A percentile compares a stretch with the other conserved stretches of the same genome.
phyloP scores from a whole-genome alignment of 768 basidiomycete species.

The Leccinum uliginosum region DNA sequence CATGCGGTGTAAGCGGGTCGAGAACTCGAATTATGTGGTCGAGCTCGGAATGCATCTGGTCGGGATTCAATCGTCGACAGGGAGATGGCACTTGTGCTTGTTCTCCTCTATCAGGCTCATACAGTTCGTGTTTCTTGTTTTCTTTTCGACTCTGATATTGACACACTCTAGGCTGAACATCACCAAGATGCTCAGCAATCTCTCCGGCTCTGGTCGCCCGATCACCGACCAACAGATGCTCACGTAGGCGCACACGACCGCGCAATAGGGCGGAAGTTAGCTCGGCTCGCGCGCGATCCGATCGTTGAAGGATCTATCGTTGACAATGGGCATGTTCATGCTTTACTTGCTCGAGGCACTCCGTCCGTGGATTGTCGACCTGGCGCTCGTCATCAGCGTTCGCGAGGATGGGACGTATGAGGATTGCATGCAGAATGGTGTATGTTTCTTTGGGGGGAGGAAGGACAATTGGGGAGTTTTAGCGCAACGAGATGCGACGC shows the following conservation, averaged over 20 bases:
- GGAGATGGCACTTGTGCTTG: constrained; percentile 87
- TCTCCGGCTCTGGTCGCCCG: constrained; percentile 70
- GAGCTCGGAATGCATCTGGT: constrained; percentile 96
- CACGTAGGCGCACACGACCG: constrained; percentile 92
- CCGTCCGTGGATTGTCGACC: too few species aligned
- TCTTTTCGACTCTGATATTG: neutral
- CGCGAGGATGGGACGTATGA: too few species aligned
- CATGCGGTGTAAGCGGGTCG: constrained; percentile 93
- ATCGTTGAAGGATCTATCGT: too few species aligned
- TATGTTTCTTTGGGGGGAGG: too few species aligned
- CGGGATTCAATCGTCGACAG: constrained; percentile 98
- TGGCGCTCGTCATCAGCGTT: too few species aligned
- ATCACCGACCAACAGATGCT: constrained; percentile 92
- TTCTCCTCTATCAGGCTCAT: constrained; percentile 96
- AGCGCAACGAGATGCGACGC: too few species aligned
- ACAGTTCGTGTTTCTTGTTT: constrained; percentile 49
- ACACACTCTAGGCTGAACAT: constrained; percentile 65
- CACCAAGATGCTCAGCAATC: constrained; percentile 76
- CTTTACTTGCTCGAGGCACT: too few species aligned
- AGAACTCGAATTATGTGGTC: constrained; percentile 96
- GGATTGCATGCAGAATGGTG: too few species aligned
- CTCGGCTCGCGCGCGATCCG: too few species aligned
- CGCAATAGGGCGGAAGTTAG: constrained; percentile 53
- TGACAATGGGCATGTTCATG: too few species aligned
- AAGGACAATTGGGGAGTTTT: too few species aligned